Evolutionary conservation across 1,284 basidiomycete species (phyloP).

Genomic region (Chalciporus sp.): DNA sequence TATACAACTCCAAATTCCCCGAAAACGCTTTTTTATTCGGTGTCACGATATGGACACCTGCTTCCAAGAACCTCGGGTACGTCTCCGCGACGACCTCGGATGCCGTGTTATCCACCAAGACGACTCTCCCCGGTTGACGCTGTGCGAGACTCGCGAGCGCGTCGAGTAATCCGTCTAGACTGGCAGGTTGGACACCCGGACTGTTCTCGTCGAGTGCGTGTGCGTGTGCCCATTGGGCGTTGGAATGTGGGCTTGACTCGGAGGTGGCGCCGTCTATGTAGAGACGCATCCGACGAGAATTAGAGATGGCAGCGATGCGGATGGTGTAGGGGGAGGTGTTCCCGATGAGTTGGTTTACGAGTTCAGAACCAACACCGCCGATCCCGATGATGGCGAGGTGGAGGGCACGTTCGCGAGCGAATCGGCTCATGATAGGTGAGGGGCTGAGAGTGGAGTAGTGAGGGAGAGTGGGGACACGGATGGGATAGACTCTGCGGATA

Average conservation of each 20-base stretch:
- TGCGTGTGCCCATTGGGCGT: slow-evolving; percentile 45
- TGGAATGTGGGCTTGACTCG: slow-evolving; percentile 27
- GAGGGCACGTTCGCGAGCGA: slow-evolving; percentile 31
- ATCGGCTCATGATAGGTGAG: slow-evolving; percentile 18
- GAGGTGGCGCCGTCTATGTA: slow-evolving; percentile 54
- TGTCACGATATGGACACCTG: slow-evolving; percentile 88
- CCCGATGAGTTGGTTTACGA: slow-evolving; percentile 77
- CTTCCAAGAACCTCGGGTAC: slow-evolving; percentile 83
- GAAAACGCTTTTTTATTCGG: slow-evolving; percentile 99
- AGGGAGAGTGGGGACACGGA: background rate
- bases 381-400: slow-evolving; percentile 82
- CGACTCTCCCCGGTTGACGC: slow-evolving; percentile 52
- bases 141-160: slow-evolving; percentile 37
- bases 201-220: slow-evolving; percentile 40
- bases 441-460: slow-evolving; percentile 2
- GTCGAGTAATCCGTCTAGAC: slow-evolving; percentile 46
- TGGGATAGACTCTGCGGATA: slow-evolving; percentile 1
- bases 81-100: slow-evolving; percentile 80
- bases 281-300: slow-evolving; percentile 70
- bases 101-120: slow-evolving; percentile 94
- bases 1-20: slow-evolving; percentile 71
- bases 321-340: slow-evolving; percentile 58
- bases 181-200: slow-evolving; percentile 47
- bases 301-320: slow-evolving; percentile 76
- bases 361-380: slow-evolving; percentile 86